These are phyloP conservation scores for Fraxinus paxiana DNA, from an alignment of 305 asterid genomes.

Conservation along the genomic window DNA sequence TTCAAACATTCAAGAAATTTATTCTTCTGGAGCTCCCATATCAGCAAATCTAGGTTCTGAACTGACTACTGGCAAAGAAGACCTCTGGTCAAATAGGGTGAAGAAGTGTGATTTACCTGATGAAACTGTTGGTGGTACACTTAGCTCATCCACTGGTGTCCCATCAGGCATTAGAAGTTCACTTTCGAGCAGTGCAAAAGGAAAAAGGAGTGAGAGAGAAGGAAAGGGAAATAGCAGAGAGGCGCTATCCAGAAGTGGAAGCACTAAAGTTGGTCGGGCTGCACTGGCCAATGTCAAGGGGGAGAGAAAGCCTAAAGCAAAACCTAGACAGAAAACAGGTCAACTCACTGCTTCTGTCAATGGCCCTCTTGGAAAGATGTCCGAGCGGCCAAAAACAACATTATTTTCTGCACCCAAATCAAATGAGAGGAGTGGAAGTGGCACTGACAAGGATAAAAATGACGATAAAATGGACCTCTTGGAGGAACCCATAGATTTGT, in stretches of 20 bases:
- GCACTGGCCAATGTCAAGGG: constrained; percentile 57
- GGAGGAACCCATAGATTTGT: constrained; percentile 92
- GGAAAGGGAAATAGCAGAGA: constrained; percentile 77
- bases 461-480: constrained; percentile 45
- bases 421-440: constrained; percentile 43
- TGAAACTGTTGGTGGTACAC: constrained; percentile 23
- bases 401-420: constrained; percentile 45
- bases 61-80: constrained; percentile 45
- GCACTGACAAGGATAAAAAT: constrained; percentile 38
- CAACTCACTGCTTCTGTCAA: constrained; percentile 70
- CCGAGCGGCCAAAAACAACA: constrained; percentile 51
- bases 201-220: constrained; percentile 91
- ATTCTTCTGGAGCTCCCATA: constrained; percentile 45
- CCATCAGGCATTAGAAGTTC: constrained; percentile 61
- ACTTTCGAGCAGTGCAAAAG: constrained; percentile 73
- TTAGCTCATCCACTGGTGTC: constrained; percentile 37
- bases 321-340: constrained; percentile 75
- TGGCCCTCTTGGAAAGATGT: constrained; percentile 61
- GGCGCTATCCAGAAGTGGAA: constrained; percentile 58
- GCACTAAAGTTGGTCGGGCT: constrained; percentile 58
- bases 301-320: constrained; percentile 76
- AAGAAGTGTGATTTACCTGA: constrained; percentile 53
- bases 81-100: constrained; percentile 52
- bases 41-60: constrained; percentile 49
- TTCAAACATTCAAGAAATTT: constrained; percentile 48